Evolutionary conservation across 2,329 filamentous ascomycete species (phyloP), one percentile per base, ranked within the genome.

Genomic region (Fusarium duplospermum): DNA sequence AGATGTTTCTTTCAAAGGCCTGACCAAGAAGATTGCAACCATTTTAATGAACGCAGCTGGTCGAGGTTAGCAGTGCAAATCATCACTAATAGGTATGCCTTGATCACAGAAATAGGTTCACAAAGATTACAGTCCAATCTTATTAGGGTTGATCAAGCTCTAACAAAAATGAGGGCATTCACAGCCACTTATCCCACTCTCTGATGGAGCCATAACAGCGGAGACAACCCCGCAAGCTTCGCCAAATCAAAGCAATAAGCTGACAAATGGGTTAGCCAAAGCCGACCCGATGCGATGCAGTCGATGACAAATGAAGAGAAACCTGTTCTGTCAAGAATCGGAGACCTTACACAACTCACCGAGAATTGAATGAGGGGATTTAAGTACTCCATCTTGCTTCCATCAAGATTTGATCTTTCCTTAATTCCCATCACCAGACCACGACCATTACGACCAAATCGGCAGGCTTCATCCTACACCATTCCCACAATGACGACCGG

Each of bases 401-500:
- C 22, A 58, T n/a, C 35, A 20, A 20, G 16, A 18, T 22, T 29
- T 31, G 10, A 52, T 31, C 27, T 9, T 27, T 24, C 18, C 6
- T 31, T 31, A 13, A 13, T 29, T 31, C 6, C 18, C 10, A 52
- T 52, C 47, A 31, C 10, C 6, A 52, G 27, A 29, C 27, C n/a
- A 20, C 47, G n/a, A 58, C 22, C 6, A 58, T 18, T 16, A 24
- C 35, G 20, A 33, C 31, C 10, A n/a, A 52, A 20, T 20, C 38
- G 8, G 18, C 42, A 47, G 22, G 42, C 10, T n/a, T 29, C 47
- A 65, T 22, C 54, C 8, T 35, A 36, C 33, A n/a, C 27, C n/a
- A 16, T 24, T 35, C 24, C 60, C 33, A 68, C 54, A 29, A 74
- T 74, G 72, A 74, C 72, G 7, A 74, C 72, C 6, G 72, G 72